A percentile compares a stretch with the other conserved stretches of the same genome.
Conservation (phyloP, 2,329 filamentous ascomycete species). For the Calonectria pteridis region DNA sequence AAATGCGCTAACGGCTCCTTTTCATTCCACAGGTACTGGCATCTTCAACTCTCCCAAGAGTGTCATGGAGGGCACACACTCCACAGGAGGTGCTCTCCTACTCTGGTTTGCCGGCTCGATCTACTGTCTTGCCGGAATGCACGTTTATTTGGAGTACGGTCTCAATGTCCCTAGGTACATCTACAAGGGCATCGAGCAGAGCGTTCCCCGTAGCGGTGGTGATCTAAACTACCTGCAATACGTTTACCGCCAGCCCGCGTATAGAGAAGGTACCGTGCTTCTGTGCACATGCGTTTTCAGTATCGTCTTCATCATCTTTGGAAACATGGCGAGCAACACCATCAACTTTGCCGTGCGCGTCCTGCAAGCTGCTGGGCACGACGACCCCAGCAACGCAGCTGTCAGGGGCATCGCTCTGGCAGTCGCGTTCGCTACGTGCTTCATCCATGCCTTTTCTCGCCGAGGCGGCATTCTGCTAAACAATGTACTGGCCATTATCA, state of each 20-base stretch:
- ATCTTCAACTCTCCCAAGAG: conserved; percentile 52
- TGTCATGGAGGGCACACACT: conserved; percentile 50
- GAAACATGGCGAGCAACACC: conserved; percentile 63
- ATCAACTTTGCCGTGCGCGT: conserved; percentile 59
- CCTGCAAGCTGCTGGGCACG: conserved; percentile 49
- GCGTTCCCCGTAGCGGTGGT: conserved; percentile 59
- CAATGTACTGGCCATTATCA: conserved; percentile 63
- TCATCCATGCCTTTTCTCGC: conserved; percentile 62
- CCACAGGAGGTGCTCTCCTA: conserved; percentile 51
- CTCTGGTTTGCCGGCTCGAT: conserved; percentile 56
- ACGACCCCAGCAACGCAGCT: conserved; percentile 44
- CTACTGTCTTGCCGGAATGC: conserved; percentile 52
- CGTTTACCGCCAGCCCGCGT: conserved; percentile 54
- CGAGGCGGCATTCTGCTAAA: conserved; percentile 64
- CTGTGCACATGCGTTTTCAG: conserved; percentile 60
- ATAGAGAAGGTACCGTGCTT: conserved; percentile 50
- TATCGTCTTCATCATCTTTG: conserved; percentile 58
- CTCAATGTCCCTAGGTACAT: conserved; percentile 59
- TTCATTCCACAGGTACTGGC: conserved; percentile 46
- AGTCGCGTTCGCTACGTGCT: conserved; percentile 56
- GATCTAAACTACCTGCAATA: conserved; percentile 64
- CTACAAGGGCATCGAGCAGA: conserved; percentile 53
- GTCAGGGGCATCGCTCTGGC: conserved; percentile 62
- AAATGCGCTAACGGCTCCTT: conserved; percentile 25
- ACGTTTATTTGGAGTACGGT: conserved; percentile 60